Evolutionary conservation across 1,284 basidiomycete genomes (phyloP).

Genomic region (Ceratobasidium sp.): DNA sequence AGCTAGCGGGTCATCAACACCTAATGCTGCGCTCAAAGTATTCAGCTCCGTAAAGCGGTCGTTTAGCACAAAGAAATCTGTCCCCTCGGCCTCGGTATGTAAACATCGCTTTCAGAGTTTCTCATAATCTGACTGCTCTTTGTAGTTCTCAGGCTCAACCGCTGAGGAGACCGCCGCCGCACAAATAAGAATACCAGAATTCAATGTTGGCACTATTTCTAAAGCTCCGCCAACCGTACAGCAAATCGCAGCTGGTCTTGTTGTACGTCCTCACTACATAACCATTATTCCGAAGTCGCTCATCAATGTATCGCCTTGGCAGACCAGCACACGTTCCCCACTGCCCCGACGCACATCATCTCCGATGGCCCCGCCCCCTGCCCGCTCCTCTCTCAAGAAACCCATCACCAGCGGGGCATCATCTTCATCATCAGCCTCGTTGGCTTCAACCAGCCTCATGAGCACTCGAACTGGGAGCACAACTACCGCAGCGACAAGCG

Average conservation of each 20-base stretch:
- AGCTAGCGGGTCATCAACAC: constrained; percentile 8
- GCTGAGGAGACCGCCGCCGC: constrained; percentile 24
- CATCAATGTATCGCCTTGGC: background rate
- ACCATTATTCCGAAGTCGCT: background rate
- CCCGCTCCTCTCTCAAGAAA: constrained; percentile 35
- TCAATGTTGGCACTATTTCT: background rate
- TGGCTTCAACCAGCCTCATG: constrained; percentile 32
- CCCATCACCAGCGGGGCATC: constrained; percentile 19
- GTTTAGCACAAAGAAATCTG: constrained; percentile 32
- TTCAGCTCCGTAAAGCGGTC: constrained; percentile 29
- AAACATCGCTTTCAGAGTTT: background rate
- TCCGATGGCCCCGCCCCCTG: constrained; percentile 1
- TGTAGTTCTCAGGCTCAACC: constrained; percentile 4
- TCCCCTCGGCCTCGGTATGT: constrained; percentile 13
- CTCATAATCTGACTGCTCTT: background rate
- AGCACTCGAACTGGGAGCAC: constrained; percentile 31
- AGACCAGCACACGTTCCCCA: constrained; percentile 25
- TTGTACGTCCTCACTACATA: constrained; percentile 12
- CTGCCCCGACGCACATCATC: background rate
- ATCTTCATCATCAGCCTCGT: constrained; percentile 12
- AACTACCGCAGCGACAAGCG: constrained; percentile 25
- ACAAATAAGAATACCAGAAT: constrained; percentile 14
- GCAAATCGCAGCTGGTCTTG: constrained; percentile 34
- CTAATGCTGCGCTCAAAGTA: constrained; percentile 15
- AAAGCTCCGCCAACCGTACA: constrained; percentile 21